Evolutionary conservation across 1,139 yeast species (phyloP), one percentile per base, ranked within the genome.

Genomic region (Lodderomyces orthopsilosis): DNA sequence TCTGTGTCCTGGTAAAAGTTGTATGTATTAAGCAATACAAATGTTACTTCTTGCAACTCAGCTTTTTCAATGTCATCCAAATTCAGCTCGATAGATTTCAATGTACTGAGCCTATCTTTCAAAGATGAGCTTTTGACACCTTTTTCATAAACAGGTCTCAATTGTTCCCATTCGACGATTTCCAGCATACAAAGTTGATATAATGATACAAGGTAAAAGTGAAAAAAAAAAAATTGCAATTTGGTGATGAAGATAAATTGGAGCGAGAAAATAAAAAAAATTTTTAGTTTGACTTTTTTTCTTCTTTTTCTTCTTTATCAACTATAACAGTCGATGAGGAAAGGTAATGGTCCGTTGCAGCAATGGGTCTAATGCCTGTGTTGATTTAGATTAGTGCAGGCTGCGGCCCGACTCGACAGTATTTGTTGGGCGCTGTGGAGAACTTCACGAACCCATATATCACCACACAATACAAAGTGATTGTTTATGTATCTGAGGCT

Each of bases 291-390:
- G 14, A n/a, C 41, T 35, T 35, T 28, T 37, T 35, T 26, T 27
- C 35, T 38, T 38, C 37, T 44, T 45, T 45, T 41, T 45, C 43
- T 41, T 65, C 70, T 52, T 62, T 54, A 74, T 75, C 84, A 79
- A 79, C 84, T 79, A 79, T 74, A 70, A 67, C 84, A 79, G 81
- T 75, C 83, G 66, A 75, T 77, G 83, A 79, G 59, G 83, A 78
- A 60, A 61, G 79, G 75, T 66, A 70, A 62, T 4, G 19, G 52
- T 65, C 78, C 75, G 74, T 66, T 70, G 58, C 75, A 74, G 79
- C 58, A 54, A 57, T 41, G 49, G 19, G 34, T 30, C 10, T 4
- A 38, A 38, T 36, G 35, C 40, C 28, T 23, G 35, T 28, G 15
- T 9, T 28, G 32, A n/a, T 38, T 30, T 30, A 19, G 7, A n/a